Evolutionary conservation across 2,329 filamentous ascomycete genomes (phyloP), one percentile per base, ranked within the genome.

Genomic region (Apiospora rasikravindrae): DNA sequence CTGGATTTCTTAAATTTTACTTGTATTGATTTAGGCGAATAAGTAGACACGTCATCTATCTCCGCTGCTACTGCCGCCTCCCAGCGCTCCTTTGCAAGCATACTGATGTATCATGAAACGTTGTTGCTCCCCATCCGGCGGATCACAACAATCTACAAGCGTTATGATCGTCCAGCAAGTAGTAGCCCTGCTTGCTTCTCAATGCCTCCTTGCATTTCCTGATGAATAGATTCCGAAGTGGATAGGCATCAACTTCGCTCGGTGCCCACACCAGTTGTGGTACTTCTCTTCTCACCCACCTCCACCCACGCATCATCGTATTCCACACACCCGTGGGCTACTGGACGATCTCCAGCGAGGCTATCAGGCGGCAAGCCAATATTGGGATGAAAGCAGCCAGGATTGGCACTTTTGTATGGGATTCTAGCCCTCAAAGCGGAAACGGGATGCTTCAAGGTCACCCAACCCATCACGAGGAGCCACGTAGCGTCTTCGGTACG

Each of bases 381-480:
- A 13, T 2, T 19, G 11, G 33, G 33, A 40, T 40, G 19, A n/a
- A 40, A 40, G 57, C 57, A 64, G 33, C 57, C 57, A 64, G 19
- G 11, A 13, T n/a, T 22, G 26, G 26, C 14, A 64, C 33, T 64
- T 26, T 24, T 44, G 10, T 19, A 26, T 53, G 26, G 26, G 47
- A 40, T 4, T 44, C 76, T 83, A 91, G 73, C 89, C 88, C 72
- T 84, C 85, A 80, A 98, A 98, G 77, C 94, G 92, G 85, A 98
- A 98, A 75, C 93, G 90, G 29, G 92, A 91, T 33, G 95, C 94
- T 83, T 98, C 95, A 72, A 98, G 85, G 79, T 94, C 89, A 4
- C 96, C 96, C 57, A 98, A 86, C 0, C 96, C 96, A 80, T 98
- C 96, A 73, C 96, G 87, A 8, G 96, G 96, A n/a, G 96, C 96